Conservation (phyloP, 2,329 filamentous ascomycete genomes). For the Fusarium fracticaudum region DNA sequence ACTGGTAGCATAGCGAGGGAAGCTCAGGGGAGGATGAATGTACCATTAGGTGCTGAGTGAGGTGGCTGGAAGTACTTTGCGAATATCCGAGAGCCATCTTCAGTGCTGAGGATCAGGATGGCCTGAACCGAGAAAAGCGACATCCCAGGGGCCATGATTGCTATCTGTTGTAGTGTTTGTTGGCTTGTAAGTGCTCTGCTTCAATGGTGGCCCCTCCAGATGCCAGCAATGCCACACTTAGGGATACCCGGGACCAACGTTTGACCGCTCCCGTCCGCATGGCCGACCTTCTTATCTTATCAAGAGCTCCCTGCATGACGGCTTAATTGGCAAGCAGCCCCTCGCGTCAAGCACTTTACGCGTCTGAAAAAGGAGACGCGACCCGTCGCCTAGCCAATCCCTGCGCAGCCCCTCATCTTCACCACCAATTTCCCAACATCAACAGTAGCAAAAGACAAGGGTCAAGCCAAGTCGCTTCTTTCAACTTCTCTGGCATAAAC, state of each 20-base stretch:
- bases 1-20: constrained; percentile 21
- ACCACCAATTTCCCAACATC: constrained; percentile 36
- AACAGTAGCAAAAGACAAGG: constrained; percentile 30
- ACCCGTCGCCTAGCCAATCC: constrained; percentile 40
- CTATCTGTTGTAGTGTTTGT: constrained; percentile 26
- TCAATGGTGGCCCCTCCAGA: constrained; percentile 45
- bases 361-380: constrained; percentile 44
- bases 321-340: not conserved
- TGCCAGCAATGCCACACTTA: constrained; percentile 41
- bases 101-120: constrained; percentile 80
- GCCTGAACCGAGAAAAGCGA: constrained; percentile 81
- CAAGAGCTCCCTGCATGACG: not conserved
- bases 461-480: constrained; percentile 8
- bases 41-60: constrained; percentile 58
- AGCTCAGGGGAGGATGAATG: constrained; percentile 32
- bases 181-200: constrained; percentile 32
- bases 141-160: constrained; percentile 76
- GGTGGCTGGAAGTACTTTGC: constrained; percentile 87
- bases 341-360: constrained; percentile 54
- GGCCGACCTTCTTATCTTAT: not conserved
- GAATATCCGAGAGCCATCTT: constrained; percentile 91
- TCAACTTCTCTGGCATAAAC: constrained; percentile 15
- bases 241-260: constrained; percentile 42
- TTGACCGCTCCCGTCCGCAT: constrained; percentile 42
- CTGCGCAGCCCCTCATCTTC: constrained; percentile 39